Conservation (phyloP, 805 yeast genomes). For the Metschnikowia amazonensis region DNA sequence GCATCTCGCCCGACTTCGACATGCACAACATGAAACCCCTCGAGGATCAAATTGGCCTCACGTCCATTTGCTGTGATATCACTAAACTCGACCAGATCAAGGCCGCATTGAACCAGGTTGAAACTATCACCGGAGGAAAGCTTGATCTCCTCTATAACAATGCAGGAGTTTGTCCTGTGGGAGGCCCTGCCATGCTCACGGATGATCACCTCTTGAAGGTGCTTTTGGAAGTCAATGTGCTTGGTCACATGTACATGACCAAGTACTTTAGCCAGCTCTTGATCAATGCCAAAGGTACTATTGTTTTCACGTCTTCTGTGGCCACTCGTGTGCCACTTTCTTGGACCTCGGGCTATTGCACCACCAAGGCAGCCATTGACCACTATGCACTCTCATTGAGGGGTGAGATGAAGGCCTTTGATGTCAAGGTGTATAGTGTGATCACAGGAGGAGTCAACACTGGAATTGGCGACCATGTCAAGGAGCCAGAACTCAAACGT, state of each 20-base stretch:
- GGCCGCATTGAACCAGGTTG: constrained; percentile 21
- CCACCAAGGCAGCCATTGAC: constrained; percentile 41
- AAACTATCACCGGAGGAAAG: constrained; percentile 26
- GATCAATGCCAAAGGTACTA: constrained; percentile 31
- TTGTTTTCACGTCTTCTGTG: constrained; percentile 37
- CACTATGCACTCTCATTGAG: constrained; percentile 31
- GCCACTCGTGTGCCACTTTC: constrained; percentile 31
- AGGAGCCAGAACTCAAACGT: constrained; percentile 4
- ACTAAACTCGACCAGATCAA: constrained; percentile 18
- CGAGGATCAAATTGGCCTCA: constrained; percentile 22
- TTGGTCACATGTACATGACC: constrained; percentile 37
- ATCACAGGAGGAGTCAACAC: constrained; percentile 41
- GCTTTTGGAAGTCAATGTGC: constrained; percentile 33
- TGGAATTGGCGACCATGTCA: constrained; percentile 23
- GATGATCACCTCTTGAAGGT: constrained; percentile 22
- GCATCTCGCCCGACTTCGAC: constrained; percentile 28
- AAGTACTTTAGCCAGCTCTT: constrained; percentile 30
- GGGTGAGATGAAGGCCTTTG: constrained; percentile 35
- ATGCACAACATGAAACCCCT: constrained; percentile 27
- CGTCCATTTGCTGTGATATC: constrained; percentile 34
- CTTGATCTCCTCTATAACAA: constrained; percentile 40
- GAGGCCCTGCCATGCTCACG: constrained; percentile 33
- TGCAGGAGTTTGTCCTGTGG: constrained; percentile 33
- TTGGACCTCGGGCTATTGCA: constrained; percentile 30
- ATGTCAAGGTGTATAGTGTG: constrained; percentile 36